phyloP scores from a whole-genome alignment of 169 alveolate species.

The Plasmodium yoelii region DNA sequence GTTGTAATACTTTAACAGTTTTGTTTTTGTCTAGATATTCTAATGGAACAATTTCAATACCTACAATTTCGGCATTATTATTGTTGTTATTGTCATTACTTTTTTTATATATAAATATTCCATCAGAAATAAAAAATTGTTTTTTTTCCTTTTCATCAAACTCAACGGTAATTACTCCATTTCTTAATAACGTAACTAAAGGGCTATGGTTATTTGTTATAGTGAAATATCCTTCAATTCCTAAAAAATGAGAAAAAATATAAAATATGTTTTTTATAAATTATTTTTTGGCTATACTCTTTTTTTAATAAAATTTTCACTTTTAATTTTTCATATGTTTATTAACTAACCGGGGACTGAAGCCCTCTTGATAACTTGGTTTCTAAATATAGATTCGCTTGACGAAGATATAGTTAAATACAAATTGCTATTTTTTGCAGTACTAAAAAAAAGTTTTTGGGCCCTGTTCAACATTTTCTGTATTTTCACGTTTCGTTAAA shows the following conservation, averaged over 20 bases:
- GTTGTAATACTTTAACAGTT: conserved; percentile 70
- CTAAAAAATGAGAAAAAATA: conserved; percentile 21
- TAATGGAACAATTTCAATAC: conserved; percentile 72
- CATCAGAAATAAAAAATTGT: conserved; percentile 75
- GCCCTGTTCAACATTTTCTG: conserved; percentile 62
- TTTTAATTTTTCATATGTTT: conserved; percentile 2
- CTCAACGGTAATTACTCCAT: conserved; percentile 73
- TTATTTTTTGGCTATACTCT: background rate
- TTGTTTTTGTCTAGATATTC: conserved; percentile 73
- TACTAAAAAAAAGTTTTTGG: conserved; percentile 57
- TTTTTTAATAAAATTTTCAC: background rate
- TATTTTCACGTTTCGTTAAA: conserved; percentile 14
- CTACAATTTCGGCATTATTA: conserved; percentile 74
- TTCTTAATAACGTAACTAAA: conserved; percentile 66
- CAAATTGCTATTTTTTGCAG: conserved; percentile 67
- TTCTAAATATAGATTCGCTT: conserved; percentile 74
- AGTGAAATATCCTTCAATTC: conserved; percentile 76
- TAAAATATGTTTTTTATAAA: background rate
- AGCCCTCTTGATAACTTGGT: conserved; percentile 70
- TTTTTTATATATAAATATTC: conserved; percentile 69
- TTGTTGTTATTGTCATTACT: conserved; percentile 68
- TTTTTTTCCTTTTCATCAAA: conserved; percentile 75
- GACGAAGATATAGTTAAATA: conserved; percentile 68
- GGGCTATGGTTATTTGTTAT: conserved; percentile 73
- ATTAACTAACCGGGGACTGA: conserved; percentile 63